Evolutionary conservation across 306 rosid genomes (phyloP), one percentile per base, ranked within the genome.

Genomic region (Medicago arabica): DNA sequence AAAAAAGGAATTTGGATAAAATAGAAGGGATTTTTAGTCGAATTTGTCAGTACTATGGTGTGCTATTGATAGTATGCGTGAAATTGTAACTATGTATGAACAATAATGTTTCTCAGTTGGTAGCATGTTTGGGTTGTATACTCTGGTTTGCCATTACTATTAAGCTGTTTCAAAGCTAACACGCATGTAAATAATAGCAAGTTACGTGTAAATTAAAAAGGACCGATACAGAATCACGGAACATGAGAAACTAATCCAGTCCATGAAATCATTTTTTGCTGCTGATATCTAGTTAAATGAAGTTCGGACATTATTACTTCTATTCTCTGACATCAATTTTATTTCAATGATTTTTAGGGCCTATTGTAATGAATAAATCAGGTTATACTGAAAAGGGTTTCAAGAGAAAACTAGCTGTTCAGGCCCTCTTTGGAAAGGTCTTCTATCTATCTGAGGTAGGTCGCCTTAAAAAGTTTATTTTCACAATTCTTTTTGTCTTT

Each of bases 381-480:
- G 97, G 98, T 76, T 95, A 95, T 80, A 83, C 97, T 34, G 98
- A 95, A 85, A 90, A 66, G 86, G 98, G 97, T 82, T 95, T 95
- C 85, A 95, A 95, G 85, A 89, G 98, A 89, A 95, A 95, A 80
- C 85, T 95, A 71, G 98, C 97, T 21, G 93, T 92, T 67, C 96
- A 92, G 81, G 85, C 89, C 41, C 97, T 95, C 49, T 95, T 95
- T 70, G 97, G 97, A 76, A 95, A 95, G 85, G 81, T 95, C 75
- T 95, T 90, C 88, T 92, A 95, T 81, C 87, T 95, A 46, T 92
- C 98, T 13, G 98, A 95, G 91, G 97, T 92, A 78, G 75, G 88
- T 79, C 34, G 60, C 60, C 55, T 28, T 36, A 63, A 83, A 72
- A 78, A 58, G 69, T 71, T 36, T 38, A 66, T 51, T 31, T 21